Evolutionary conservation across 148 eudicot species (phyloP).

Genomic region (Nepenthes gracilis): DNA sequence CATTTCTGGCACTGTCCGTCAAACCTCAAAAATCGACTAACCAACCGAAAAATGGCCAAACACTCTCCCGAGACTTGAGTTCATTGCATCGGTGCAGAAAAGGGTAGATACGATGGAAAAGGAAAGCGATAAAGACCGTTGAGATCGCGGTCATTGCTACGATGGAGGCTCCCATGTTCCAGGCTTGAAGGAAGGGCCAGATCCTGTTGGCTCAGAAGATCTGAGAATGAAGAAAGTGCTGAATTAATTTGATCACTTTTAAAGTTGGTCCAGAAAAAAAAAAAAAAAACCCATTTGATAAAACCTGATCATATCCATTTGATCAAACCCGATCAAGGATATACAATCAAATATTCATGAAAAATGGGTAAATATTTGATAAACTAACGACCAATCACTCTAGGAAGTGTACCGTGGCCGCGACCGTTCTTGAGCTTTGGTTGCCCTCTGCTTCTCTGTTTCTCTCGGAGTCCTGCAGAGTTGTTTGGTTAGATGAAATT

Average conservation of each 20-base stretch:
- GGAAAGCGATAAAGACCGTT: too few relatives aligned
- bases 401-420: constrained; percentile 37
- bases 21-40: too few relatives aligned
- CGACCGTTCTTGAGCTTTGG: constrained; percentile 16
- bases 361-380: background rate
- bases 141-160: constrained; percentile 13
- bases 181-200: constrained; percentile 72
- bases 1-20: too few relatives aligned
- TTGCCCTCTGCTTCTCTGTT: constrained; percentile 22
- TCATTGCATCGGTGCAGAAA: too few relatives aligned
- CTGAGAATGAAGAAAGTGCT: constrained; percentile 27
- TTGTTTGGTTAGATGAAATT: background rate
- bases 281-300: background rate
- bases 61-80: too few relatives aligned
- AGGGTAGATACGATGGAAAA: too few relatives aligned
- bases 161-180: constrained; percentile 98
- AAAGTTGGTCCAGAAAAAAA: background rate
- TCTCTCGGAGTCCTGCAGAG: constrained; percentile 24
- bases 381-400: background rate
- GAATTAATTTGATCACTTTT: background rate
- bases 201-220: constrained; percentile 80
- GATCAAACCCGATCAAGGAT: background rate
- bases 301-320: background rate
- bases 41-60: too few relatives aligned
- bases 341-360: background rate